Conservation (phyloP, 345 rosid genomes). For the Syzygium aqueum region DNA sequence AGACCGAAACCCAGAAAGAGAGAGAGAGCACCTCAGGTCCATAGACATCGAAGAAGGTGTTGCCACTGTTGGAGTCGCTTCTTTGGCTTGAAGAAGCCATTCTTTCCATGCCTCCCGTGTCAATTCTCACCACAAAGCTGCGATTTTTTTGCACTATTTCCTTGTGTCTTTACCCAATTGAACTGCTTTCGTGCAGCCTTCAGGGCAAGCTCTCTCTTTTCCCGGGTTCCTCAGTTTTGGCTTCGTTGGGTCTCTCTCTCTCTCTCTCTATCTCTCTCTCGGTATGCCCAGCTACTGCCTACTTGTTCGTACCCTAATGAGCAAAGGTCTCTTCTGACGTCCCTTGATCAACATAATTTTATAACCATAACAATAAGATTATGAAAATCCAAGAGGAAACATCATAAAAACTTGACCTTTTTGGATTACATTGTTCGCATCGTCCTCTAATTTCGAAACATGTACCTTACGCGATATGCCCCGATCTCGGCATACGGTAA, state of each 20-base stretch:
- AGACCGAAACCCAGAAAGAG: background rate
- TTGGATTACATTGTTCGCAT: background rate
- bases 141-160: background rate
- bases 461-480: background rate
- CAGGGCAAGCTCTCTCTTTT: background rate
- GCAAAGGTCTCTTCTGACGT: background rate
- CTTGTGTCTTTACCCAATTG: background rate
- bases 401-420: background rate
- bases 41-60: constrained; percentile 48
- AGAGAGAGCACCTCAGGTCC: constrained; percentile 51
- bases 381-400: background rate
- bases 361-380: background rate
- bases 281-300: background rate
- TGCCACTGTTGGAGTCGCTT: background rate
- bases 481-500: too few relatives aligned
- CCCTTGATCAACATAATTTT: background rate
- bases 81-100: constrained; percentile 35
- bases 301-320: background rate
- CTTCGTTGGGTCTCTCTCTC: background rate
- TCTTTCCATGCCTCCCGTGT: background rate
- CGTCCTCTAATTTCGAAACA: background rate
- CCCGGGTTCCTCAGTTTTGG: background rate
- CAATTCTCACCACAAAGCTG: background rate
- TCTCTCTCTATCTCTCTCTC: background rate
- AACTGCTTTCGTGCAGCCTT: background rate